Evolutionary conservation across 1,284 basidiomycete species (phyloP).

Genomic region (Veloporphyrellus conicus): DNA sequence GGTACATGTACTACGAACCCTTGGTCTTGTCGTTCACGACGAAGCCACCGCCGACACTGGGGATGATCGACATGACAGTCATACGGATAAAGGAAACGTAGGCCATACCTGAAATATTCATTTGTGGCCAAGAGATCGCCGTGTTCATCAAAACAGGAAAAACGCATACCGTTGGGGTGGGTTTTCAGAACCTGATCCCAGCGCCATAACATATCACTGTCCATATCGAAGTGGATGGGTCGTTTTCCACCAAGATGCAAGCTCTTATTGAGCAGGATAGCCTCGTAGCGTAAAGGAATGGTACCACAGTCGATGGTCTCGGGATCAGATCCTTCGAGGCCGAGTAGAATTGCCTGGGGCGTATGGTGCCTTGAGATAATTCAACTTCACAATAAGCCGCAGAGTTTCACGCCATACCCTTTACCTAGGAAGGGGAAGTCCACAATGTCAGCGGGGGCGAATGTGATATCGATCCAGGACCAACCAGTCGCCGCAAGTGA

Average conservation of each 20-base stretch:
- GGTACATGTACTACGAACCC: constrained; percentile 34
- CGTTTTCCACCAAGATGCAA: constrained; percentile 72
- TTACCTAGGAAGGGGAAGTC: constrained; percentile 52
- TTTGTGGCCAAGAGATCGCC: constrained; percentile 92
- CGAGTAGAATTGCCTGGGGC: constrained; percentile 87
- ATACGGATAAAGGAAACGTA: background rate
- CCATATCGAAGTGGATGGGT: constrained; percentile 78
- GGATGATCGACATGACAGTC: background rate
- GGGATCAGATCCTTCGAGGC: constrained; percentile 82
- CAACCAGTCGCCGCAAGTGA: constrained; percentile 74
- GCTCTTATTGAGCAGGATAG: constrained; percentile 62
- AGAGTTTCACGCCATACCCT: constrained; percentile 49
- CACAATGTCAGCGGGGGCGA: constrained; percentile 24
- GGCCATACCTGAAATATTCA: constrained; percentile 75
- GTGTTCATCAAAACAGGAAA: constrained; percentile 76
- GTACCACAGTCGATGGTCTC: constrained; percentile 84
- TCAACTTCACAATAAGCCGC: constrained; percentile 4
- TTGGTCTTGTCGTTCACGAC: constrained; percentile 88
- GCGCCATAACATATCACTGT: constrained; percentile 88
- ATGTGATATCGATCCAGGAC: constrained; percentile 9
- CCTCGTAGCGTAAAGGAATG: constrained; percentile 67
- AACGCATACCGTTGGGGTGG: constrained; percentile 89
- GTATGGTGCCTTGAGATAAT: constrained; percentile 76
- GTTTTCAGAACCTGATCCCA: constrained; percentile 80
- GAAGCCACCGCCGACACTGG: constrained; percentile 83